phyloP scores from a whole-genome alignment of 176 grass and related monocot species.

The Juncus effusus region DNA sequence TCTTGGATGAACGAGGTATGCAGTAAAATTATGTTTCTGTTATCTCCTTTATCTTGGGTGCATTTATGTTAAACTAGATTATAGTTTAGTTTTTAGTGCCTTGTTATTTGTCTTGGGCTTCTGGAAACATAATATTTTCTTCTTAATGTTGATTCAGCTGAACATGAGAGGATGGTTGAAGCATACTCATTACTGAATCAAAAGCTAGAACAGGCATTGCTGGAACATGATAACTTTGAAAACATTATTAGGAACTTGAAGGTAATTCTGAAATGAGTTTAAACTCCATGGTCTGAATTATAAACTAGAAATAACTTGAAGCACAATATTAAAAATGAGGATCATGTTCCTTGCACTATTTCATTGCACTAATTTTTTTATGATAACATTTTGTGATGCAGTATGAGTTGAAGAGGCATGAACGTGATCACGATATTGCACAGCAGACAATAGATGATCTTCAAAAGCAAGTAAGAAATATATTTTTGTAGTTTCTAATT shows the following conservation, averaged over 20 bases:
- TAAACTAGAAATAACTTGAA: neutral
- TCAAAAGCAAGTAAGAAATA: conserved; percentile 76
- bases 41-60: neutral
- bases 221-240: conserved; percentile 94
- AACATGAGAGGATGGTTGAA: conserved; percentile 90
- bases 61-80: conserved; percentile 7
- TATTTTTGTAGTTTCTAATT: conserved; percentile 12
- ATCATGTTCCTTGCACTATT: too few species aligned
- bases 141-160: conserved; percentile 42
- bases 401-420: conserved; percentile 68
- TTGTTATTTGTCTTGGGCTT: neutral
- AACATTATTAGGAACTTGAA: conserved; percentile 73
- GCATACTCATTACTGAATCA: conserved; percentile 85
- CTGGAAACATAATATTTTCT: neutral
- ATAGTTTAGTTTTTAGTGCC: neutral
- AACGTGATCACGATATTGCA: conserved; percentile 66
- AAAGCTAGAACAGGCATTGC: conserved; percentile 86
- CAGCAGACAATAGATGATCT: conserved; percentile 81
- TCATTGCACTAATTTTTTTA: conserved; percentile 21
- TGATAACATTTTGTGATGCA: conserved; percentile 35
- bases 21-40: conserved; percentile 3
- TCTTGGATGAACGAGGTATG: conserved; percentile 89
- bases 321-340: too few species aligned
- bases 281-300: neutral
- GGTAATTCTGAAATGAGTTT: conserved; percentile 36